Percentiles rank a stretch among this genome's conserved stretches.
phyloP scores from a whole-genome alignment of 768 basidiomycete genomes.

The Candolleomyces efflorescens region DNA sequence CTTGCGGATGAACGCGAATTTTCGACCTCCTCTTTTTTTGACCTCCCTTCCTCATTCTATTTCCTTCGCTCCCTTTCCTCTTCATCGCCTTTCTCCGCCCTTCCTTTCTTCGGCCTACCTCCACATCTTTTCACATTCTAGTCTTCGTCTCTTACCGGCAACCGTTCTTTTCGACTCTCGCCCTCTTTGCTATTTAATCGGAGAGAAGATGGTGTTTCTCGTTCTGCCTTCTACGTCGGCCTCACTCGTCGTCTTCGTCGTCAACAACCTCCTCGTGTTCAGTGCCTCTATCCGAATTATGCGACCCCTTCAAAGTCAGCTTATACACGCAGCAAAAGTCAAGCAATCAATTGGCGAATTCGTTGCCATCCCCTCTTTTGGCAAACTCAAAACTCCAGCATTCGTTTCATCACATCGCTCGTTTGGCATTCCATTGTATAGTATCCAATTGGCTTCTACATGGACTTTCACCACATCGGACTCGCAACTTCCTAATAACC shows the following conservation, averaged over 20 bases:
- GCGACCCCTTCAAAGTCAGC: too few species aligned
- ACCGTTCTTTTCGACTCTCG: too few species aligned
- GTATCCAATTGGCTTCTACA: too few species aligned
- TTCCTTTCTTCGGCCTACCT: background rate
- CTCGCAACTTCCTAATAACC: background rate
- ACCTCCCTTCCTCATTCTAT: background rate
- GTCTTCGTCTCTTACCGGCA: too few species aligned
- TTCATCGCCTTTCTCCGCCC: background rate
- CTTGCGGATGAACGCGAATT: background rate
- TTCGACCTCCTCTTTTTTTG: background rate
- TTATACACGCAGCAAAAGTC: too few species aligned
- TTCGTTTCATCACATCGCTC: background rate
- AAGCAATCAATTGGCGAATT: too few species aligned
- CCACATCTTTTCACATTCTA: too few species aligned
- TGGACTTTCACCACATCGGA: too few species aligned
- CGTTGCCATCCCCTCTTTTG: background rate
- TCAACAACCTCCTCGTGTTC: background rate
- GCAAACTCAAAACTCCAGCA: background rate
- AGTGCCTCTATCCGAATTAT: background rate
- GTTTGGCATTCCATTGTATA: background rate
- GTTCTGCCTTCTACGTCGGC: background rate
- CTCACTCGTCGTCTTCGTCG: background rate
- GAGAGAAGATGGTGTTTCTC: background rate
- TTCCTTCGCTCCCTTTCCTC: background rate
- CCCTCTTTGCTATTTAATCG: too few species aligned